Percentiles rank a stretch among this genome's conserved stretches.
These are phyloP conservation scores for Clonostachys byssicola DNA, from an alignment of 2,329 filamentous ascomycete genomes.

Conservation along the genomic window DNA sequence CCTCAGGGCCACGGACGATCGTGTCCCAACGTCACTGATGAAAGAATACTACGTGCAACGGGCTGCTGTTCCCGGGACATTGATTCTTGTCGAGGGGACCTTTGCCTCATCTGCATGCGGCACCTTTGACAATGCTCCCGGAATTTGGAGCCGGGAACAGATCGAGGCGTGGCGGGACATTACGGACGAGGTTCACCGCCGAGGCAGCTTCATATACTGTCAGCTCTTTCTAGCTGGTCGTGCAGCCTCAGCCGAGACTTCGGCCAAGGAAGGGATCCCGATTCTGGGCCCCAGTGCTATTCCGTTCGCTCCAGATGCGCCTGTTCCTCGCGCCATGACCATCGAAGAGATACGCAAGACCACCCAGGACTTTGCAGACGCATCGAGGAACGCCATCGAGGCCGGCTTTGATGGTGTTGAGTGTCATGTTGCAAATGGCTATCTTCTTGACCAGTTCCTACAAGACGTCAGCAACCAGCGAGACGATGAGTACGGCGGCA, in stretches of 20 bases:
- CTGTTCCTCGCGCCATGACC: slow-evolving; percentile 59
- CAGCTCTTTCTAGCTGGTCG: slow-evolving; percentile 62
- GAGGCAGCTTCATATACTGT: slow-evolving; percentile 54
- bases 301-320: slow-evolving; percentile 35
- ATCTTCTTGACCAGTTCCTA: slow-evolving; percentile 53
- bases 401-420: slow-evolving; percentile 41
- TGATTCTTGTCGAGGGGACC: slow-evolving; percentile 41
- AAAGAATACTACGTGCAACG: slow-evolving; percentile 45
- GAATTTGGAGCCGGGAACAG: slow-evolving; percentile 53
- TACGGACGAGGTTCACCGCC: slow-evolving; percentile 59
- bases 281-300: slow-evolving; percentile 19
- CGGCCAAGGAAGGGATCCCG: slow-evolving; percentile 15
- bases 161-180: slow-evolving; percentile 56
- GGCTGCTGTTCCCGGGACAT: slow-evolving; percentile 30
- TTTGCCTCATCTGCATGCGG: slow-evolving; percentile 20
- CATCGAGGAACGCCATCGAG: slow-evolving; percentile 48
- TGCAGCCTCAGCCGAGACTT: slow-evolving; percentile 28
- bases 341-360: slow-evolving; percentile 58
- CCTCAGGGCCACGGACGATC: slow-evolving; percentile 34
- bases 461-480: slow-evolving; percentile 43
- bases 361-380: slow-evolving; percentile 51
- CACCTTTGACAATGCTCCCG: slow-evolving; percentile 37
- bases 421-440: slow-evolving; percentile 50
- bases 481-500: slow-evolving; percentile 52
- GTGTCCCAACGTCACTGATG: slow-evolving; percentile 13